These are phyloP conservation scores for Rhizopogon vulgaris DNA, from an alignment of 768 basidiomycete genomes.

Conservation along the genomic window DNA sequence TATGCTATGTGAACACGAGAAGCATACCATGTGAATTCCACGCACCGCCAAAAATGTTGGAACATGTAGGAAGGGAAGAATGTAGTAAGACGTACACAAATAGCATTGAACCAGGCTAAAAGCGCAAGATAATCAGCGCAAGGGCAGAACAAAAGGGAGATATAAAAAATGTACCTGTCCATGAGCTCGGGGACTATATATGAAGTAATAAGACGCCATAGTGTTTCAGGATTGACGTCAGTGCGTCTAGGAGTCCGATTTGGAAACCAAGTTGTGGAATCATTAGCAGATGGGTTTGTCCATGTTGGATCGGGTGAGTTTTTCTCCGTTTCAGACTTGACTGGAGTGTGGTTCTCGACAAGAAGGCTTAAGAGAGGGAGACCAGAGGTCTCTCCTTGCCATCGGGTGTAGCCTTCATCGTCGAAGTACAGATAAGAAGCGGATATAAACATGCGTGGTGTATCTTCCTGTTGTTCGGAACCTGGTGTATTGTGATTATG, in stretches of 20 bases:
- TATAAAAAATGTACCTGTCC: slow-evolving; percentile 63
- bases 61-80: slow-evolving; percentile 89
- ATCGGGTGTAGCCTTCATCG: slow-evolving; percentile 80
- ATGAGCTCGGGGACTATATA: slow-evolving; percentile 86
- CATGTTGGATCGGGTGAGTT: slow-evolving; percentile 21
- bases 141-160: slow-evolving; percentile 1
- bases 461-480: slow-evolving; percentile 48
- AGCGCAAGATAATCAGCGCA: slow-evolving; percentile 11
- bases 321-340: slow-evolving; percentile 29
- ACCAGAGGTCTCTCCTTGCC: slow-evolving; percentile 93
- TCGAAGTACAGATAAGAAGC: slow-evolving; percentile 84
- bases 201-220: slow-evolving; percentile 85
- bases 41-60: slow-evolving; percentile 77
- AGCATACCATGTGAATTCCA: slow-evolving; percentile 11
- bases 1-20: slow-evolving; percentile 12
- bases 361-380: slow-evolving; percentile 82
- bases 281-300: slow-evolving; percentile 26
- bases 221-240: slow-evolving; percentile 78
- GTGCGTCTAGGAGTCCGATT: slow-evolving; percentile 68
- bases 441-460: slow-evolving; percentile 57
- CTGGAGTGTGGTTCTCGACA: slow-evolving; percentile 57
- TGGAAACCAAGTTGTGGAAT: slow-evolving; percentile 69
- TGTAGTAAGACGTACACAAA: slow-evolving; percentile 88
- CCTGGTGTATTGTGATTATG: slow-evolving; percentile 14
- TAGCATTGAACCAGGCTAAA: slow-evolving; percentile 73